Evolutionary conservation across 352 stramenopile species (phyloP), one percentile per base, ranked within the genome.

Genomic region (Pythium brassicae): DNA sequence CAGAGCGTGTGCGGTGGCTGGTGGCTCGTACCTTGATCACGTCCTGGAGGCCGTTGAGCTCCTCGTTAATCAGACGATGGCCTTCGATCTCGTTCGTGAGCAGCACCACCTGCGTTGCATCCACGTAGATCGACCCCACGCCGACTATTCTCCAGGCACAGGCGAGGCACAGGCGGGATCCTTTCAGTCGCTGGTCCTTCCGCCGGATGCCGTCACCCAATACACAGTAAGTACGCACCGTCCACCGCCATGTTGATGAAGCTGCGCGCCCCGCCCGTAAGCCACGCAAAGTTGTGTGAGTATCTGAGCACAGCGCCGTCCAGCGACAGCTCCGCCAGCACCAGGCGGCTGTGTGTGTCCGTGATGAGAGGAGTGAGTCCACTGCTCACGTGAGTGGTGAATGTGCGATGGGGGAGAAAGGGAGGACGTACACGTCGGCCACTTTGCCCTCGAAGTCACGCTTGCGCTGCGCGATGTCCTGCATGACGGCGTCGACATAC

Each of bases 81-180:
- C 77, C 80, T 68, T 91, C 80, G 29, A 91, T 88, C 57, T 85
- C 71, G 54, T 86, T 91, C 17, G 78, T 88, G 54, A 91, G 50
- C 50, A 91, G 50, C 32, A 77, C 65, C 17, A 84, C 76, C 1
- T 61, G 67, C 42, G 52, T 63, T 3, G 61, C 65, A 43, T 91
- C 77, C 17, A 91, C 64, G 46, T 86, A 88, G 44, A 91, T 76
- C 11, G 71, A 79, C 3, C 72, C 76, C 10, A 78, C 76, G n/a
- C 80, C 80, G 7, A 61, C 74, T 85, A 34, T 1, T 27, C 39
- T n/a, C n/a, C n/a, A n/a, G n/a, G n/a, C n/a, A n/a, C n/a, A n/a
- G n/a, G n/a, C n/a, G n/a, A n/a, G n/a, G n/a, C n/a, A n/a, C n/a
- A n/a, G 54, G 32, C 50, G 39, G 17, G 23, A 8, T 4, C 34